Base-by-base conservation (phyloP, 1,139 yeast species). In the Kodamaea suecica region DNA sequence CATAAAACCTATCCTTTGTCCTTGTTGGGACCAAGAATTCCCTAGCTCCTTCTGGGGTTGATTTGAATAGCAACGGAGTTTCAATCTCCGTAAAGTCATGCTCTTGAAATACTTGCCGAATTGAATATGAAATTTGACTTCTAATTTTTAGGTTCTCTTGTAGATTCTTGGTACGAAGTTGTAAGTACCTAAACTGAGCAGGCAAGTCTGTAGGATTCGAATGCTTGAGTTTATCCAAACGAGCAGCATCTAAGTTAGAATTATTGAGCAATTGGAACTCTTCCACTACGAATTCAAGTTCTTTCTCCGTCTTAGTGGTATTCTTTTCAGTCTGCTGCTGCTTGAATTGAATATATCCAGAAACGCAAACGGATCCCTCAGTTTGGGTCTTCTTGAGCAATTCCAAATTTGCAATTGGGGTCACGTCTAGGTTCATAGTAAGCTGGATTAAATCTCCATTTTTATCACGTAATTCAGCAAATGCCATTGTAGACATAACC, bases 41-140 rank as follows among this genome's bases (percentile, higher is more conserved):
- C 27, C 95, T 70, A 2, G 99, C 98, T 8, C 99, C 99, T 59
- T 92, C 99, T 0, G 98, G 98, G 0, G 98, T 92, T 1, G 96
- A 85, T 54, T 92, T 90, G 68, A 92, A 92, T 20, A 92, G 61
- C 10, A 90, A 57, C 0, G 99, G 99, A 0, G 99, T 92, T 53
- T 92, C 98, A 27, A 94, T 73, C 52, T 92, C 98, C 0, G 76
- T 74, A 56, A 92, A 92, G 8, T 64, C 66, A 33, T 69, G 71
- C 4, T 62, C 53, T 3, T 53, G 45, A 23, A 92, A 65, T 0
- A 63, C 60, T 0, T 62, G 48, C 31, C 97, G 67, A 4, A 85
- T 69, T 5, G 68, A 49, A 25, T 65, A 58, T 10, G 90, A 76
- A 1, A 84, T 76, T 29, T 66, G 57, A 20, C 95, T 79, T 46